Evolutionary conservation across 192 early-diverging fungal species (phyloP).

Genomic region (Linnemannia zychae): DNA sequence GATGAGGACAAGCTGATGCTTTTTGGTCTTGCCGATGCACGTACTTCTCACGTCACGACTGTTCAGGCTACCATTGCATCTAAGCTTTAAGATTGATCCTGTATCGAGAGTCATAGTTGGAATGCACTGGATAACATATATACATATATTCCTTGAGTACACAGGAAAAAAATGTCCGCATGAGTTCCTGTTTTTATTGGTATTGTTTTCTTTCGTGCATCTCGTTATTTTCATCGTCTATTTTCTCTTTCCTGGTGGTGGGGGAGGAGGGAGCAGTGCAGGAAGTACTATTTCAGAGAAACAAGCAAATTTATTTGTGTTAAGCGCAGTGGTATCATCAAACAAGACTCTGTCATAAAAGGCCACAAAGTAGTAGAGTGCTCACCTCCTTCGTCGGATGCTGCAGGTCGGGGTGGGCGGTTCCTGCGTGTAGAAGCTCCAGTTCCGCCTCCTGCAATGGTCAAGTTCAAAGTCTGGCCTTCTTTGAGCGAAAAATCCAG

Average conservation of each 20-base stretch:
- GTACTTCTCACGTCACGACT: conserved; percentile 6
- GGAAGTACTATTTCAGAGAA: conserved; percentile 19
- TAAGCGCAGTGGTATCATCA: neutral
- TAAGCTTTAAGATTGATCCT: conserved; percentile 15
- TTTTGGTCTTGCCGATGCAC: conserved; percentile 40
- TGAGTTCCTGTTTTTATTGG: conserved; percentile 1
- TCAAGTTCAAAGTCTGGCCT: conserved; percentile 83
- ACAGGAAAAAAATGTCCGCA: neutral
- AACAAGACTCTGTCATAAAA: neutral
- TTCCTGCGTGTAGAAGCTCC: conserved; percentile 46
- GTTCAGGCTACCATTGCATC: conserved; percentile 6
- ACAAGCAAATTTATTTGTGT: neutral
- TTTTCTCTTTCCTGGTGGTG: conserved; percentile 46
- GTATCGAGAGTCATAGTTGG: neutral
- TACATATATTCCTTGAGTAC: too few species aligned
- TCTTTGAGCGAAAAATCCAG: conserved; percentile 86
- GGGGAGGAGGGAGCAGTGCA: conserved; percentile 45
- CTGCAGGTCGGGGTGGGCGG: conserved; percentile 36
- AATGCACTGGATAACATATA: too few species aligned
- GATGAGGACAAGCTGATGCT: conserved; percentile 55
- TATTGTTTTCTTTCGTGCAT: neutral
- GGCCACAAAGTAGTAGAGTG: neutral
- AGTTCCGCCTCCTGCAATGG: conserved; percentile 67
- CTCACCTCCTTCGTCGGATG: conserved; percentile 30
- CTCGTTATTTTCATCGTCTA: neutral